Conservation (phyloP, 805 yeast genomes). For the Saturnispora zaruensis region DNA sequence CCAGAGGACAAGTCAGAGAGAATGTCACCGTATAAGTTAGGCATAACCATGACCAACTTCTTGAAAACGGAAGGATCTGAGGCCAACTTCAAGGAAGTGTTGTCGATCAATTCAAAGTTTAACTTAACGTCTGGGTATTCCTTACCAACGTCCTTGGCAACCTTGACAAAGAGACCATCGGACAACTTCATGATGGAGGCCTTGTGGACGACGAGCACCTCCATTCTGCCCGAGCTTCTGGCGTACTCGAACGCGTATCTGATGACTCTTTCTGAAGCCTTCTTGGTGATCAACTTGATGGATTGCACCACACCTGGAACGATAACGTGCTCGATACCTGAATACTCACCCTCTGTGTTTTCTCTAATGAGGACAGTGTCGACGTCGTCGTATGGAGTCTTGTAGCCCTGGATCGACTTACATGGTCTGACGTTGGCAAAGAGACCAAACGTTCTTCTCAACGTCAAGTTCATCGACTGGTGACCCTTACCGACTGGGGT, state of each 20-base stretch:
- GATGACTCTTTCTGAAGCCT: constrained; percentile 93
- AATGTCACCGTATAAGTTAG: constrained; percentile 98
- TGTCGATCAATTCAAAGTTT: constrained; percentile 84
- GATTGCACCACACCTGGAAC: constrained; percentile 98
- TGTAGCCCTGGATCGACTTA: constrained; percentile 84
- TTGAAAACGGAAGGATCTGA: constrained; percentile 82
- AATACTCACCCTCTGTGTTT: constrained; percentile 99
- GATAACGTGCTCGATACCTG: constrained; percentile 97
- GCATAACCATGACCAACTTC: constrained; percentile 91
- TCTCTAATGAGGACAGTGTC: constrained; percentile 96
- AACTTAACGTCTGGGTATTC: constrained; percentile 87
- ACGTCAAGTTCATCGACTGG: constrained; percentile 91
- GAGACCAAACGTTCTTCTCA: constrained; percentile 92
- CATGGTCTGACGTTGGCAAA: constrained; percentile 98
- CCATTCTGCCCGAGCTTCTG: constrained; percentile 74
- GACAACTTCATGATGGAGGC: constrained; percentile 97
- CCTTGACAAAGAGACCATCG: constrained; percentile 91
- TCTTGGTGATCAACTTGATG: constrained; percentile 91
- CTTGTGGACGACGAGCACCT: constrained; percentile 93
- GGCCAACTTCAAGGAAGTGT: constrained; percentile 86
- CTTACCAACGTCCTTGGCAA: constrained; percentile 81
- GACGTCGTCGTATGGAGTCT: constrained; percentile 83
- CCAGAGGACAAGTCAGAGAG: constrained; percentile 97
- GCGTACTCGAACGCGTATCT: constrained; percentile 98
- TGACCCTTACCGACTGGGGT: constrained; percentile 99